A percentile compares a stretch with the other conserved stretches of the same genome.
These are phyloP conservation scores for Odontarrhena argentea DNA, from an alignment of 345 rosid genomes.

Conservation along the genomic window DNA sequence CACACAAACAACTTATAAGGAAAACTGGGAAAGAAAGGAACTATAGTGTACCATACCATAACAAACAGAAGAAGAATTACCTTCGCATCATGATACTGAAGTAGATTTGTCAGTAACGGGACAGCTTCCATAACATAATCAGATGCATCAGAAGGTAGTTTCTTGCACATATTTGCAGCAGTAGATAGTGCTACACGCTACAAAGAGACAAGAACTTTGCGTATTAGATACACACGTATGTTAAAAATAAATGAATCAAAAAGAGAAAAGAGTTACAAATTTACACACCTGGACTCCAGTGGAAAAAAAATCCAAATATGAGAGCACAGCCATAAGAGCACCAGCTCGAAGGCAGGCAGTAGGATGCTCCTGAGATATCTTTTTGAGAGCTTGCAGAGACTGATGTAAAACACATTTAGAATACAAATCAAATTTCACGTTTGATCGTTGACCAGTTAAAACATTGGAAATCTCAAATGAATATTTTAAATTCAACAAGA, in stretches of 20 bases:
- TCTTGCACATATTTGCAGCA: conserved; percentile 99
- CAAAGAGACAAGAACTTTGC: conserved; percentile 27
- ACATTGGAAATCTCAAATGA: not conserved
- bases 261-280: conserved; percentile 8
- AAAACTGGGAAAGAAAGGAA: conserved; percentile 7
- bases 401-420: conserved; percentile 40
- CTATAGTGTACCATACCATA: not conserved
- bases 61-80: conserved; percentile 39
- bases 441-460: not conserved
- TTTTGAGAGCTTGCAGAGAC: conserved; percentile 97
- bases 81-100: conserved; percentile 95
- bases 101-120: conserved; percentile 93
- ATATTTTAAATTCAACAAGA: conserved; percentile 3
- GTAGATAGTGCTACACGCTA: conserved; percentile 97
- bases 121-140: conserved; percentile 99
- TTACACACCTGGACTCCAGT: conserved; percentile 93
- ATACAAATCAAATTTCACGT: conserved; percentile 11
- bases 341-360: conserved; percentile 99
- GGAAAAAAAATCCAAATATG: conserved; percentile 97
- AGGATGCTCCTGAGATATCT: conserved; percentile 99
- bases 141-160: conserved; percentile 98
- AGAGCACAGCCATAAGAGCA: conserved; percentile 99
- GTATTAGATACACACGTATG: conserved; percentile 25
- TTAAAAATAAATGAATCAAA: not conserved
- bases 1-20: conserved; percentile 10